A percentile compares a stretch with the other conserved stretches of the same genome.
Conservation (phyloP, 75 land plant species). For the Azolla pinnata region DNA sequence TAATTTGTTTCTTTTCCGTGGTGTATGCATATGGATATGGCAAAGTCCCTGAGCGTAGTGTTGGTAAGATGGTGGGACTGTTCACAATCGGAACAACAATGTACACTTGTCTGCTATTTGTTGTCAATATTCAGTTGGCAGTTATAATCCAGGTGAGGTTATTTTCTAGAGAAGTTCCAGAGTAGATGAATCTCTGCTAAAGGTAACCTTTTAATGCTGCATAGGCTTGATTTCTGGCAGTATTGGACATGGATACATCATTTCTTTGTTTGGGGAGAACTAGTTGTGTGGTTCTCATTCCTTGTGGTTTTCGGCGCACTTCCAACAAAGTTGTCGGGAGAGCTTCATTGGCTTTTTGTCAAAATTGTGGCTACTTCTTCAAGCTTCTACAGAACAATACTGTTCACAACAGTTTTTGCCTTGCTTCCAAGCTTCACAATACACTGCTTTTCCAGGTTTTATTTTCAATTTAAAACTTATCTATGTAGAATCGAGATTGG, state of each 20-base stretch:
- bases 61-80: constrained; percentile 17
- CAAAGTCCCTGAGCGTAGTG: constrained; percentile 11
- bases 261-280: constrained; percentile 33
- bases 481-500: not conserved
- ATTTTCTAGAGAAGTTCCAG: too few relatives aligned
- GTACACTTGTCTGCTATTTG: constrained; percentile 26
- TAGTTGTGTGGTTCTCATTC: constrained; percentile 29
- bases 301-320: constrained; percentile 24
- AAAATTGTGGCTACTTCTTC: constrained; percentile 18
- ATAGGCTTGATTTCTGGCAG: constrained; percentile 8
- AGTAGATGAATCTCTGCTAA: constrained; percentile 11
- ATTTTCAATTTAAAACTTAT: not conserved
- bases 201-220: constrained; percentile 8
- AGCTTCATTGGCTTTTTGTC: constrained; percentile 15
- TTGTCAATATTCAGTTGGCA: constrained; percentile 25
- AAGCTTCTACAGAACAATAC: constrained; percentile 28
- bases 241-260: constrained; percentile 45
- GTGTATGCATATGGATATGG: constrained; percentile 12
- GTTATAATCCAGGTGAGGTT: constrained; percentile 17
- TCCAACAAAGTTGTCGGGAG: constrained; percentile 16
- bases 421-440: constrained; percentile 26
- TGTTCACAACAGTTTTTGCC: constrained; percentile 26
- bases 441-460: constrained; percentile 11
- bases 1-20: constrained; percentile 12
- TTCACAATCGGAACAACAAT: constrained; percentile 22